phyloP scores from a whole-genome alignment of 1,284 basidiomycete species.

The Stygiomarasmius scandens region DNA sequence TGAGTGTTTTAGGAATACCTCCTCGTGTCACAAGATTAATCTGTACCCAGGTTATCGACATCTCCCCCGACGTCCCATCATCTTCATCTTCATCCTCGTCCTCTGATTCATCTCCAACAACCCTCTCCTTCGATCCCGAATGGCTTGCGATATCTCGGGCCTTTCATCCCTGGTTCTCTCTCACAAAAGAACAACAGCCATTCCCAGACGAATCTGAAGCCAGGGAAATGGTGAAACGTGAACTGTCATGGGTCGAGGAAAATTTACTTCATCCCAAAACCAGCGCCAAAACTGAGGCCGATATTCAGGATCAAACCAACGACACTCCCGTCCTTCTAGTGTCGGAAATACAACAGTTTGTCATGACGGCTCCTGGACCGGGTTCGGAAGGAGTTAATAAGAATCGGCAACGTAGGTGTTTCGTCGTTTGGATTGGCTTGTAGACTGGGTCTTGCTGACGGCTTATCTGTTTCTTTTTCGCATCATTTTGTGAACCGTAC shows the following conservation, averaged over 20 bases:
- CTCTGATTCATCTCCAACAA: constrained; percentile 28
- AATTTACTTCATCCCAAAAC: constrained; percentile 32
- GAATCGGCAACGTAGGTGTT: constrained; percentile 51
- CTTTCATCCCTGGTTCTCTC: constrained; percentile 78
- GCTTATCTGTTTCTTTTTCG: constrained; percentile 7
- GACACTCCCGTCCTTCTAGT: constrained; percentile 37
- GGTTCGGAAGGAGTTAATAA: constrained; percentile 39
- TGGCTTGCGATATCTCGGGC: constrained; percentile 95
- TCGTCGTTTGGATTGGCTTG: constrained; percentile 10
- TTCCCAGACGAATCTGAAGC: constrained; percentile 67
- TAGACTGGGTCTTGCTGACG: not conserved
- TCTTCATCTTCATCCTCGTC: constrained; percentile 11
- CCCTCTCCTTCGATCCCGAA: constrained; percentile 76
- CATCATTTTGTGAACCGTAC: not conserved
- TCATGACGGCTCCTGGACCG: constrained; percentile 72
- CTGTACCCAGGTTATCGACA: constrained; percentile 66
- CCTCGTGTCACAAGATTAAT: constrained; percentile 7
- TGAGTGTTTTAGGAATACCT: constrained; percentile 31
- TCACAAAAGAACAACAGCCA: constrained; percentile 41
- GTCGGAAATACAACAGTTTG: constrained; percentile 71
- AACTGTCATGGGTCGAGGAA: constrained; percentile 67
- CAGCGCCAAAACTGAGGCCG: no score
- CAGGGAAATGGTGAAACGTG: constrained; percentile 59
- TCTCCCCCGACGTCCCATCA: constrained; percentile 11
- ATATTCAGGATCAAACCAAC: no score